Percentiles rank a stretch among this genome's conserved stretches.
phyloP scores from a whole-genome alignment of 2,329 filamentous ascomycete genomes.

The Neofusicoccum umdonicola region DNA sequence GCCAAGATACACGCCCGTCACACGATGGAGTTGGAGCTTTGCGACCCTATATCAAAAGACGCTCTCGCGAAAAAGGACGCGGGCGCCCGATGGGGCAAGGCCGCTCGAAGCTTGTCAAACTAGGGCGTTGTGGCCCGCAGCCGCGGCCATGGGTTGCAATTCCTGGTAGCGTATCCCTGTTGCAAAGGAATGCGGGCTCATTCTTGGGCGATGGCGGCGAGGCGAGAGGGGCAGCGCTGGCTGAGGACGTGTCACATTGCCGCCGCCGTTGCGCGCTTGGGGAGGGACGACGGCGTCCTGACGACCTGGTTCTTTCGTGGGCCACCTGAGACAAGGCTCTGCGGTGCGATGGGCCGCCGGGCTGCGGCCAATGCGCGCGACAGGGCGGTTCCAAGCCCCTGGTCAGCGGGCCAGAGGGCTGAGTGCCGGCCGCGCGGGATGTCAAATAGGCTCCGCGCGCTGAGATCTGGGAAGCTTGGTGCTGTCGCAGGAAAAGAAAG shows the following conservation, averaged over 20 bases:
- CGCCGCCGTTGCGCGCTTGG: conserved; percentile 3
- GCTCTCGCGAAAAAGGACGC: neutral
- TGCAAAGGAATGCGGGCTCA: conserved; percentile 24
- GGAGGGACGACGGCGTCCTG: neutral
- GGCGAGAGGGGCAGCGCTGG: neutral
- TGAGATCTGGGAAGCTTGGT: neutral
- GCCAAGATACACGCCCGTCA: conserved; percentile 30
- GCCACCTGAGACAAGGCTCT: conserved; percentile 11
- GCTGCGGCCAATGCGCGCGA: neutral
- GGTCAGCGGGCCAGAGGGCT: conserved; percentile 12
- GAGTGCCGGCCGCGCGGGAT: neutral
- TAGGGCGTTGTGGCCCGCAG: conserved; percentile 42
- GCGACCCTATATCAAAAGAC: conserved; percentile 16
- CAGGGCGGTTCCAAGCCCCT: conserved; percentile 11
- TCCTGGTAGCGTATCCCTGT: conserved; percentile 39
- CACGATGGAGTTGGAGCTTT: conserved; percentile 16
- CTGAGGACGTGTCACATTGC: conserved; percentile 14
- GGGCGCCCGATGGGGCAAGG: conserved; percentile 26
- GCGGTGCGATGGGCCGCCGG: conserved; percentile 8
- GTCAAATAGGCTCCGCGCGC: neutral
- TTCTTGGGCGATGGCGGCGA: neutral
- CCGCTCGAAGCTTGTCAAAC: conserved; percentile 33
- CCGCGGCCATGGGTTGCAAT: conserved; percentile 44
- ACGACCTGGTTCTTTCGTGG: conserved; percentile 8
- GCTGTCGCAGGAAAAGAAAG: neutral